Base-by-base conservation (phyloP, 1,284 basidiomycete species). In the Fomitopsis pinicola region DNA sequence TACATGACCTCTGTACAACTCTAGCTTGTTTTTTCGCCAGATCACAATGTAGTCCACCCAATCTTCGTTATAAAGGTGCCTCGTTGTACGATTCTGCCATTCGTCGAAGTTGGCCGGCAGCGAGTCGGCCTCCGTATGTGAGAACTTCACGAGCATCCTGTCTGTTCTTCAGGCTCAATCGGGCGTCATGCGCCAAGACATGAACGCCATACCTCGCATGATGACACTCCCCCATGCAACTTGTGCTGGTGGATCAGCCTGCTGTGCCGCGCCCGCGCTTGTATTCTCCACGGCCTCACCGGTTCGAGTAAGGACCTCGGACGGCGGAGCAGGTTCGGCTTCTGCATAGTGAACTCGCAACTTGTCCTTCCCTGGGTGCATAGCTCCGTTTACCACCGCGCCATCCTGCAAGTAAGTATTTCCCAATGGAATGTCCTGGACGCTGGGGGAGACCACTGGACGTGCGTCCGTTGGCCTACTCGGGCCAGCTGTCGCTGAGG, bases 1-100 rank as follows among this genome's bases (percentile, higher is more conserved):
- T 68, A 91, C 91, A 78, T 92, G 85, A 68, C 94, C 87, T 60
- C 86, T 81, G 71, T 94, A 95, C 12, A 95, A 75, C 70, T 95
- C 93, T 38, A 95, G 71, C 55, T 81, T 77, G 65, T 87, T 81
- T 64, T 81, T 84, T 50, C 90, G 81, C 89, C 92, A 93, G 17
- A 85, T 85, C 0, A 95, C 91, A 61, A 95, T 75, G 69, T 86
- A 92, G 69, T 95, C 93, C 35, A 77, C 80, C 84, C 89, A 92
- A 28, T 85, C 82, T 67, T 88, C 84, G 62, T 82, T 84, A n/a
- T 82, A 78, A 9, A 94, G 73, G 62, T 88, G 74, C 33, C 82
- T 78, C 5, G 86, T 83, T 5, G 79, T 82, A 1, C 88, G 83
- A 67, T 89, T 85, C 60, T 82, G 78, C 40, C 76, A 73, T 67